These are phyloP conservation scores for Linnemannia schmuckeri DNA, from an alignment of 192 early-diverging fungal species.

Conservation along the genomic window DNA sequence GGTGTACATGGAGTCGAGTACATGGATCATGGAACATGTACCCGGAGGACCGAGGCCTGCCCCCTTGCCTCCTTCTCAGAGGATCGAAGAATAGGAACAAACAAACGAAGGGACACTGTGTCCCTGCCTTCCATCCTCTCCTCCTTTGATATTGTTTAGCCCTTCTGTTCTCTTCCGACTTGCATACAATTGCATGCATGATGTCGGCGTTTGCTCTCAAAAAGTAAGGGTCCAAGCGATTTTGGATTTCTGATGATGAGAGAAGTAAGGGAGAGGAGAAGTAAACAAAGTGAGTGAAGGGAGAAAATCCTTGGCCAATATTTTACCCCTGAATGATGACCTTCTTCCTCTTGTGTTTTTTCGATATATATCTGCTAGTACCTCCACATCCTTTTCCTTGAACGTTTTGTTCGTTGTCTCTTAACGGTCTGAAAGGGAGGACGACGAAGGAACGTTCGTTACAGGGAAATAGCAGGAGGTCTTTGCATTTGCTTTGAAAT, in stretches of 20 bases:
- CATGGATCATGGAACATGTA: background rate
- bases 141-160: background rate
- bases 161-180: too few species aligned
- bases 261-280: background rate
- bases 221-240: slow-evolving; percentile 1
- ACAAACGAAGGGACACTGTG: background rate
- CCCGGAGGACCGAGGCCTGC: background rate
- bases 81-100: background rate
- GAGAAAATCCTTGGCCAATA: background rate
- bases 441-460: background rate
- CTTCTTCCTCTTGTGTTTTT: background rate
- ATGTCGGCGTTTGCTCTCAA: background rate
- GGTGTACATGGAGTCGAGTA: background rate
- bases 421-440: background rate
- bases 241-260: background rate
- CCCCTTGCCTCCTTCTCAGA: background rate
- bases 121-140: background rate
- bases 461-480: background rate
- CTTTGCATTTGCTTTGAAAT: background rate
- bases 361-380: too few species aligned
- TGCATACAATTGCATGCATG: background rate
- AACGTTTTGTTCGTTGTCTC: background rate
- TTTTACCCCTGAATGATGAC: background rate
- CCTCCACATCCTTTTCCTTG: background rate
- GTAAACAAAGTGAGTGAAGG: background rate